phyloP scores from a whole-genome alignment of 257 asterid genomes.

The Thymus mandschuricus region DNA sequence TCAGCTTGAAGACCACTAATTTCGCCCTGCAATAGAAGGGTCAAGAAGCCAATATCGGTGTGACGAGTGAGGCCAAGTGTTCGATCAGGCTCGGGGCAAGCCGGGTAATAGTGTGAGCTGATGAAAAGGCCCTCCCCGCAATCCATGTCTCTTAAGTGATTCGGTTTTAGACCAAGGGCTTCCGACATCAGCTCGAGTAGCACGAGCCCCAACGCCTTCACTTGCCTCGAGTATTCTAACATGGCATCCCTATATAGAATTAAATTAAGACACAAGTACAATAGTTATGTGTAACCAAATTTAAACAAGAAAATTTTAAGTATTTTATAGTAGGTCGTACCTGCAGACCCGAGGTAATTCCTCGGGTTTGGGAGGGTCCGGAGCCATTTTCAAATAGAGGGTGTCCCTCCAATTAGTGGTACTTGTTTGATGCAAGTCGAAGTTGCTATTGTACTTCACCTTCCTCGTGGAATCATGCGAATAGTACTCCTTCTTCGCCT shows the following conservation, averaged over 20 bases:
- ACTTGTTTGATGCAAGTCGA: slow-evolving; percentile 28
- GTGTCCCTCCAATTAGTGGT: slow-evolving; percentile 52
- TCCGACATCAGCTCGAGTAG: slow-evolving; percentile 30
- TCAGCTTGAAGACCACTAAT: slow-evolving; percentile 11
- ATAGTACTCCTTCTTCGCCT: slow-evolving; percentile 42
- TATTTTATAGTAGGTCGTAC: slow-evolving; percentile 13
- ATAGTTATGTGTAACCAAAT: too few species aligned
- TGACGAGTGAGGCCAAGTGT: slow-evolving; percentile 33
- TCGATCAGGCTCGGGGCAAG: slow-evolving; percentile 41
- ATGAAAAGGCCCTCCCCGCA: slow-evolving; percentile 35
- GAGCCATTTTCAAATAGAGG: slow-evolving; percentile 42
- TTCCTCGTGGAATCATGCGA: slow-evolving; percentile 36
- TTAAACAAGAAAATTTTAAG: too few species aligned
- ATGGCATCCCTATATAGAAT: slow-evolving; percentile 1
- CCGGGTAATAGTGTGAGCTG: slow-evolving; percentile 33
- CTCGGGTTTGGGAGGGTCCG: slow-evolving; percentile 35
- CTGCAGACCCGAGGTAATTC: slow-evolving; percentile 36
- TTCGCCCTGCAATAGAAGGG: slow-evolving; percentile 36
- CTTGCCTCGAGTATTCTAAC: slow-evolving; percentile 30
- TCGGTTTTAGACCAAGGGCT: slow-evolving; percentile 28
- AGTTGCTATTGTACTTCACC: slow-evolving; percentile 36
- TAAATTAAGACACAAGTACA: too few species aligned
- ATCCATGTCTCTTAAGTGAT: slow-evolving; percentile 38
- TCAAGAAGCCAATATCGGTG: slow-evolving; percentile 36
- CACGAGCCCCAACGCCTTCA: slow-evolving; percentile 1